These are phyloP conservation scores for Spinacia oleracea DNA, from an alignment of 179 eudicot genomes.

Conservation along the genomic window DNA sequence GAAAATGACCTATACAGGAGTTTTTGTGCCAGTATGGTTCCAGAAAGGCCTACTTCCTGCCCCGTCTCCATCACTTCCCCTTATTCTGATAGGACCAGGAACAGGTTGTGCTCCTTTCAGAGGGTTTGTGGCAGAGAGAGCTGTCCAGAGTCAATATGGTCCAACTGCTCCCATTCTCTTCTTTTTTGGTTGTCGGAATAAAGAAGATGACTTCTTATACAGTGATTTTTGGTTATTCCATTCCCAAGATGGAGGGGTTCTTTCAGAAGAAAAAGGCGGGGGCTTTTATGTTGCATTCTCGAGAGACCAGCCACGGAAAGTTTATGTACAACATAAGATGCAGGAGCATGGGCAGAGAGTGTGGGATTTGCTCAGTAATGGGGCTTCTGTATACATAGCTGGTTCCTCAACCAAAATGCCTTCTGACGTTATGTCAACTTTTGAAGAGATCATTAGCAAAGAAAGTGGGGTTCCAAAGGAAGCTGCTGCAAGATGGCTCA, in stretches of 20 bases:
- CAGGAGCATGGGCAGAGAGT: slow-evolving; percentile 58
- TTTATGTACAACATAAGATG: slow-evolving; percentile 95
- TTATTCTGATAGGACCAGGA: slow-evolving; percentile 93
- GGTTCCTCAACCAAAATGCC: slow-evolving; percentile 98
- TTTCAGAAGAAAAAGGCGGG: slow-evolving; percentile 86
- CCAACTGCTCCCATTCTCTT: slow-evolving; percentile 75
- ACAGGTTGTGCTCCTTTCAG: slow-evolving; percentile 99
- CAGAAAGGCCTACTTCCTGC: slow-evolving; percentile 84
- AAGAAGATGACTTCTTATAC: slow-evolving; percentile 69
- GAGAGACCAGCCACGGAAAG: slow-evolving; percentile 78
- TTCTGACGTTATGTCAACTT: slow-evolving; percentile 59
- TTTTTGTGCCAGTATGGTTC: slow-evolving; percentile 78
- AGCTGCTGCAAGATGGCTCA: slow-evolving; percentile 73
- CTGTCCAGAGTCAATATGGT: slow-evolving; percentile 47
- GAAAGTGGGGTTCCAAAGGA: slow-evolving; percentile 70
- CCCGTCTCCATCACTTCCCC: slow-evolving; percentile 82
- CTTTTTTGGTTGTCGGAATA: slow-evolving; percentile 92
- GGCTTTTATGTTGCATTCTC: slow-evolving; percentile 90
- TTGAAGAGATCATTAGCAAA: slow-evolving; percentile 37
- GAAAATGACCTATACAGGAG: slow-evolving; percentile 41
- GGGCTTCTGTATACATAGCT: slow-evolving; percentile 82
- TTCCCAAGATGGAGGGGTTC: slow-evolving; percentile 54
- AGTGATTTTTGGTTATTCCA: slow-evolving; percentile 75
- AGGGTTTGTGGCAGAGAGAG: slow-evolving; percentile 84
- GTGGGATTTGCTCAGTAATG: slow-evolving; percentile 65